Evolutionary conservation across 805 yeast genomes (phyloP).

Genomic region (Saccharomycopsis schoenii): DNA sequence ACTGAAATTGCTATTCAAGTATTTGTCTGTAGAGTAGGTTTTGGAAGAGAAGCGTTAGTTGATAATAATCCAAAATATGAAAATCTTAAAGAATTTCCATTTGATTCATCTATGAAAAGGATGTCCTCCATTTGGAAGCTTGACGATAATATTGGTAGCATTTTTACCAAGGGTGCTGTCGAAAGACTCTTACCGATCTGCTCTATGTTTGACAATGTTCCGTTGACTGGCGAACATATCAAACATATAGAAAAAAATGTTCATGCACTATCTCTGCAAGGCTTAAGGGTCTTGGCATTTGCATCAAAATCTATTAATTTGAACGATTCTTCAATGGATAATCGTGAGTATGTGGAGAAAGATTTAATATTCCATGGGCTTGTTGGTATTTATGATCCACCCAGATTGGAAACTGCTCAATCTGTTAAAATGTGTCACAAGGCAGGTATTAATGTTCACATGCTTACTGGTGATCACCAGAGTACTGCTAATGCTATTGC

Average conservation of each 20-base stretch:
- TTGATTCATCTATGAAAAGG: slow-evolving; percentile 64
- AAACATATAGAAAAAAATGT: slow-evolving; percentile 42
- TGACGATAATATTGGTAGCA: slow-evolving; percentile 25
- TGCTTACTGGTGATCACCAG: slow-evolving; percentile 78
- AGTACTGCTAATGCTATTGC: slow-evolving; percentile 75
- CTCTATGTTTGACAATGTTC: slow-evolving; percentile 33
- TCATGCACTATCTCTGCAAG: slow-evolving; percentile 50
- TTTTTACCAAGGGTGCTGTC: slow-evolving; percentile 67
- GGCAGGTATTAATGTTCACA: slow-evolving; percentile 72
- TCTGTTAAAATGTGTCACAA: slow-evolving; percentile 57
- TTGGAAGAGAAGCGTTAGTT: slow-evolving; percentile 35
- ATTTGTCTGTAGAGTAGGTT: slow-evolving; percentile 49
- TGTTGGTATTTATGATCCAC: slow-evolving; percentile 75
- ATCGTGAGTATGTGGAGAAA: slow-evolving; percentile 40
- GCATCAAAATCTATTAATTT: slow-evolving; percentile 35
- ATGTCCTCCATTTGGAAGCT: slow-evolving; percentile 53
- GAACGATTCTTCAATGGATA: slow-evolving; percentile 21
- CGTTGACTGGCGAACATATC: slow-evolving; percentile 34
- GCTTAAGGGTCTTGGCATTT: slow-evolving; percentile 66
- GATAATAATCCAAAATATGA: slow-evolving; percentile 26
- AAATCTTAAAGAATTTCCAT: slow-evolving; percentile 60
- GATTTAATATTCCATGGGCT: slow-evolving; percentile 52
- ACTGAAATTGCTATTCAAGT: slow-evolving; percentile 86
- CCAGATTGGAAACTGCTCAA: slow-evolving; percentile 56
- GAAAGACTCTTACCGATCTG: slow-evolving; percentile 57